A percentile compares a stretch with the other conserved stretches of the same genome.
phyloP scores from a whole-genome alignment of 2,329 filamentous ascomycete genomes.

The Fusarium pseudograminearum region DNA sequence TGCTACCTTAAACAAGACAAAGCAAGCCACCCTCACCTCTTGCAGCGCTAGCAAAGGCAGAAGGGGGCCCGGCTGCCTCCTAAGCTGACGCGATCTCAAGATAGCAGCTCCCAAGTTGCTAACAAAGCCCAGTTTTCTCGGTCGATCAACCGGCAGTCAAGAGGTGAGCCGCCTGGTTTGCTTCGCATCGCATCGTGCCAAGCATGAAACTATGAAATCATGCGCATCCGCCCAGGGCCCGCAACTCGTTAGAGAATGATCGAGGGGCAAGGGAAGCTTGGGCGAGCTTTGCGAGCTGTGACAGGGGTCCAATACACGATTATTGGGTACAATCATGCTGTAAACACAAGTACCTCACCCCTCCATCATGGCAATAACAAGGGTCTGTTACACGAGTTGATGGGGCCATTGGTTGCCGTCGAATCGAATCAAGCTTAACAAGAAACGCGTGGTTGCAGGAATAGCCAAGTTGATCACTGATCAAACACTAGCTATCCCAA shows the following conservation, averaged over 20 bases:
- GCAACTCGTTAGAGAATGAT: constrained; percentile 36
- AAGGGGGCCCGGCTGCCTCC: constrained; percentile 31
- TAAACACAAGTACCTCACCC: constrained; percentile 39
- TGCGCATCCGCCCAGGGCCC: constrained; percentile 34
- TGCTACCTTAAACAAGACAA: constrained; percentile 22
- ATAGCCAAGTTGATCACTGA: constrained; percentile 15
- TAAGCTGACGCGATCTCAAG: constrained; percentile 20
- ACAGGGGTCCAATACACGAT: constrained; percentile 38
- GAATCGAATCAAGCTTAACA: constrained; percentile 41
- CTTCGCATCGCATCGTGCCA: constrained; percentile 26
- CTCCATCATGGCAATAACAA: constrained; percentile 34
- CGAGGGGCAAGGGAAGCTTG: constrained; percentile 37
- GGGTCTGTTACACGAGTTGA: constrained; percentile 44
- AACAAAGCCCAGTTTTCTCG: constrained; percentile 18
- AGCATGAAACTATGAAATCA: constrained; percentile 49
- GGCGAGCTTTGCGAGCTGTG: constrained; percentile 34
- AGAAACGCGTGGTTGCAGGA: constrained; percentile 20
- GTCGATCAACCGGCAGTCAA: constrained; percentile 26
- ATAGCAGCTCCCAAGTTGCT: constrained; percentile 16
- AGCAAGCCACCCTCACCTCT: constrained; percentile 21
- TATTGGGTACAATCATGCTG: constrained; percentile 12
- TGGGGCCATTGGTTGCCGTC: constrained; percentile 24
- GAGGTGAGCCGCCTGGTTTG: constrained; percentile 23
- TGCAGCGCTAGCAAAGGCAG: constrained; percentile 30
- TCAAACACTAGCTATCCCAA: constrained; percentile 2